phyloP scores from a whole-genome alignment of 2,329 filamentous ascomycete genomes.

The Plectosphaerella cucumerina region DNA sequence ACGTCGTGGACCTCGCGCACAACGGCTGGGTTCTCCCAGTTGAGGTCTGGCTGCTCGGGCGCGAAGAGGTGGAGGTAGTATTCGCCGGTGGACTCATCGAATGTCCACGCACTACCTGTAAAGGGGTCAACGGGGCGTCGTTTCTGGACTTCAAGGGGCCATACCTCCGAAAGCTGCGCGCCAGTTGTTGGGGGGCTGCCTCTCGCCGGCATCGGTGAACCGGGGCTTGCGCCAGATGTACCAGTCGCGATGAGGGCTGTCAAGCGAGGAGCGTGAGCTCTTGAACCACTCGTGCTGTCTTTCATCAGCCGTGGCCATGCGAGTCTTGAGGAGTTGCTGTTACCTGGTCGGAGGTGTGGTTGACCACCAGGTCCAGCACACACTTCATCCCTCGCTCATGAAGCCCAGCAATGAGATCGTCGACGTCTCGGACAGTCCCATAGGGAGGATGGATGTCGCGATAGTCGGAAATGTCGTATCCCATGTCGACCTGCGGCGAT shows the following conservation, averaged over 20 bases:
- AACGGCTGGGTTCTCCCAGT: constrained; percentile 66
- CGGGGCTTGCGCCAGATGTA: constrained; percentile 49
- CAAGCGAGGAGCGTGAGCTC: constrained; percentile 54
- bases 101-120: constrained; percentile 52
- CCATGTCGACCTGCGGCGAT: constrained; percentile 55
- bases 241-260: constrained; percentile 60
- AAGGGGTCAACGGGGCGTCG: background rate
- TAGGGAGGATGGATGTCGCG: constrained; percentile 39
- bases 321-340: background rate
- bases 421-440: constrained; percentile 62
- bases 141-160: background rate
- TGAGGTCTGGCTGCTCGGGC: constrained; percentile 69
- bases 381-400: constrained; percentile 34
- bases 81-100: constrained; percentile 58
- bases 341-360: constrained; percentile 24
- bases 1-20: constrained; percentile 64
- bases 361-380: constrained; percentile 23
- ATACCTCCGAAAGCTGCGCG: constrained; percentile 45
- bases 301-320: background rate
- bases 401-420: constrained; percentile 53
- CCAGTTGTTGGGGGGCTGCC: constrained; percentile 69
- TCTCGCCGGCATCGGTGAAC: constrained; percentile 46
- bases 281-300: constrained; percentile 63
- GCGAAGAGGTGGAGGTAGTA: constrained; percentile 71
- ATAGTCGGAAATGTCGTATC: constrained; percentile 63